Evolutionary conservation across 2,329 filamentous ascomycete species (phyloP).

Genomic region (Colletotrichum zoysiae): DNA sequence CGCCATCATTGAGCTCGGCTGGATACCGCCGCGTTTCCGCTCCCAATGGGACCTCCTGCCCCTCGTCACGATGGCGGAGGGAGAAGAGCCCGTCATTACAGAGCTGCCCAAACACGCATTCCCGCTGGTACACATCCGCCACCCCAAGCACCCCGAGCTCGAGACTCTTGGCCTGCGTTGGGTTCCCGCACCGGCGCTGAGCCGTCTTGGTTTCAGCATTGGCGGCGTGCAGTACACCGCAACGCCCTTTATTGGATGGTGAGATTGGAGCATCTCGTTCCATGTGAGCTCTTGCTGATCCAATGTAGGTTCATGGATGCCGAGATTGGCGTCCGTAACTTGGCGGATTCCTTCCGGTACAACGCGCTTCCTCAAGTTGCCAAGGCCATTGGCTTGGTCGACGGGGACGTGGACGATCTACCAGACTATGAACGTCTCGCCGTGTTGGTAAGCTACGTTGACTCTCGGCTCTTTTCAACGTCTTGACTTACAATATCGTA

Average conservation of each 20-base stretch:
- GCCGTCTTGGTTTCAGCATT: conserved; percentile 40
- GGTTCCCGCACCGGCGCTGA: conserved; percentile 39
- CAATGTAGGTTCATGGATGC: conserved; percentile 38
- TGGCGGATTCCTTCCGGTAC: conserved; percentile 39
- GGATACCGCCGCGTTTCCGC: conserved; percentile 36
- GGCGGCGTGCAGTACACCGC: conserved; percentile 39
- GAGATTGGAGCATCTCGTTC: background rate
- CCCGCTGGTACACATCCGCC: conserved; percentile 37
- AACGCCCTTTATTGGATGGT: conserved; percentile 38
- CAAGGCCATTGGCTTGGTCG: conserved; percentile 33
- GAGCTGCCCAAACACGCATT: conserved; percentile 37
- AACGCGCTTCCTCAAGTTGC: conserved; percentile 37
- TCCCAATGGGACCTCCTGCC: conserved; percentile 39
- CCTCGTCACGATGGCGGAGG: conserved; percentile 38
- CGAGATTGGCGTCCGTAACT: conserved; percentile 36
- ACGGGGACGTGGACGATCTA: conserved; percentile 34
- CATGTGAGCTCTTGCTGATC: background rate
- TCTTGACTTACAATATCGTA: conserved; percentile 17
- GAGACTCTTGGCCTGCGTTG: conserved; percentile 38
- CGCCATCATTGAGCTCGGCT: conserved; percentile 39
- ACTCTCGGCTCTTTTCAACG: background rate
- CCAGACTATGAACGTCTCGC: conserved; percentile 39
- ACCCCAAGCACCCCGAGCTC: conserved; percentile 37
- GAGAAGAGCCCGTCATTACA: conserved; percentile 38
- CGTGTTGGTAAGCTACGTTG: conserved; percentile 25